Conservation (phyloP, 1,284 basidiomycete species). For the Flammula alnicola region DNA sequence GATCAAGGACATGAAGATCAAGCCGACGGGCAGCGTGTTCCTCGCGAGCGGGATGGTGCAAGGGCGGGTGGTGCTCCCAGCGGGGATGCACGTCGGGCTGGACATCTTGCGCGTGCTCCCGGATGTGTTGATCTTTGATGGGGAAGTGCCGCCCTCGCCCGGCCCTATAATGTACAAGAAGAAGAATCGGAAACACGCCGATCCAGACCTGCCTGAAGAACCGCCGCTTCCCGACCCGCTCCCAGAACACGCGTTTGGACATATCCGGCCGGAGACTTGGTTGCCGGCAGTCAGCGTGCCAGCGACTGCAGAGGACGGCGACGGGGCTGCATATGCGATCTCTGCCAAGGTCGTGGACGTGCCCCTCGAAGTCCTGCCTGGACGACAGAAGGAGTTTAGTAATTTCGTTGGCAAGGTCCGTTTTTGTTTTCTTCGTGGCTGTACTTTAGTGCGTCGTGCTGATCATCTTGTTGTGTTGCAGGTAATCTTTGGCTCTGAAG, state of each 20-base stretch:
- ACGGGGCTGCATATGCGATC: constrained; percentile 60
- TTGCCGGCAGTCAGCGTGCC: constrained; percentile 55
- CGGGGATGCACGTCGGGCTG: constrained; percentile 64
- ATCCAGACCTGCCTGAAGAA: constrained; percentile 41
- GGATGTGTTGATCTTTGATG: constrained; percentile 77
- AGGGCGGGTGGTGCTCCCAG: constrained; percentile 67
- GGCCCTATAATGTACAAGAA: background rate
- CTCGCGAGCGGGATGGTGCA: constrained; percentile 70
- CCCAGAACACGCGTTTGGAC: constrained; percentile 72
- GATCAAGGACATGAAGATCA: constrained; percentile 74
- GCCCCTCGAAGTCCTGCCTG: constrained; percentile 74
- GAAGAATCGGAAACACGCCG: constrained; percentile 8
- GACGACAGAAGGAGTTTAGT: constrained; percentile 72
- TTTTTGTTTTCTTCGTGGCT: constrained; percentile 13
- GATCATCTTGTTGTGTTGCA: constrained; percentile 29
- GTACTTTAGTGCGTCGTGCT: background rate
- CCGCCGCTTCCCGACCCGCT: constrained; percentile 62
- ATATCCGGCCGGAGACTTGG: constrained; percentile 73
- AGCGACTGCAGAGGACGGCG: constrained; percentile 44
- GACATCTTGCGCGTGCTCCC: constrained; percentile 68
- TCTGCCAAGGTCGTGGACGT: constrained; percentile 70
- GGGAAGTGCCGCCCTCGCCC: constrained; percentile 47
- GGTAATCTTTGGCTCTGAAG: constrained; percentile 69
- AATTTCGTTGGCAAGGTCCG: constrained; percentile 73
- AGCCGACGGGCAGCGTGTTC: constrained; percentile 51